Percentiles rank a stretch among this genome's conserved stretches.
phyloP scores from a whole-genome alignment of 192 early-diverging fungal genomes.

The Paraglomus brasilianum region DNA sequence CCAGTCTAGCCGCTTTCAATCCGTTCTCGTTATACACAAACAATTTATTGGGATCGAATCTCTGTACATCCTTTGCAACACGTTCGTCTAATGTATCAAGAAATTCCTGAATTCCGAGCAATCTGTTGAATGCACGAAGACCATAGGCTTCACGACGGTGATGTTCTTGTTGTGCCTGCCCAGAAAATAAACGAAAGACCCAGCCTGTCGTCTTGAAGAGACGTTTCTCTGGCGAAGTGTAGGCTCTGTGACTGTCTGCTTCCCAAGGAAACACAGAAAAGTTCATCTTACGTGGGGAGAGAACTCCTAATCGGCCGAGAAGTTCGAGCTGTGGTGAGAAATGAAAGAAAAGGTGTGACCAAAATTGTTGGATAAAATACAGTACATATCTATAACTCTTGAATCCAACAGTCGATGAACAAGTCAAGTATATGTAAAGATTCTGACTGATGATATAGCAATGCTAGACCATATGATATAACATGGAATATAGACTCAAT shows the following conservation, averaged over 20 bases:
- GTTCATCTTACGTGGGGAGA: conserved; percentile 48
- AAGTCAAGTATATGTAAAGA: neutral
- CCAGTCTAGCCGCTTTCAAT: conserved; percentile 24
- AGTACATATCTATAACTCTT: neutral
- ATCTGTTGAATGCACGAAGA: conserved; percentile 54
- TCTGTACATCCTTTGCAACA: conserved; percentile 42
- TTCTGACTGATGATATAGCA: no score
- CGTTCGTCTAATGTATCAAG: conserved; percentile 57
- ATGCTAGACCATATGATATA: no score
- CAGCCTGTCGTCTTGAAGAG: conserved; percentile 54
- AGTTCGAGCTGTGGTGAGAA: conserved; percentile 47
- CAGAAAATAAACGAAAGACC: conserved; percentile 59
- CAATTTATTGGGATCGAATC: neutral
- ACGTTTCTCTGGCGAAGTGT: conserved; percentile 46
- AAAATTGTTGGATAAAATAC: neutral
- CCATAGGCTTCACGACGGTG: conserved; percentile 53
- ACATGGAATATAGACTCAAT: no score
- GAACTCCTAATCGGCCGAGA: conserved; percentile 51
- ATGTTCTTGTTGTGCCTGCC: conserved; percentile 55
- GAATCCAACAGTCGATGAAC: neutral
- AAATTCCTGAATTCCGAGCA: conserved; percentile 56
- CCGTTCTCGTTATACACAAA: no score
- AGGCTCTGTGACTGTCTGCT: conserved; percentile 38
- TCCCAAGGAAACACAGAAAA: conserved; percentile 57
- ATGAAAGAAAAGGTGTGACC: neutral